Evolutionary conservation across 192 early-diverging fungal genomes (phyloP).

Genomic region (Backusella westeae): DNA sequence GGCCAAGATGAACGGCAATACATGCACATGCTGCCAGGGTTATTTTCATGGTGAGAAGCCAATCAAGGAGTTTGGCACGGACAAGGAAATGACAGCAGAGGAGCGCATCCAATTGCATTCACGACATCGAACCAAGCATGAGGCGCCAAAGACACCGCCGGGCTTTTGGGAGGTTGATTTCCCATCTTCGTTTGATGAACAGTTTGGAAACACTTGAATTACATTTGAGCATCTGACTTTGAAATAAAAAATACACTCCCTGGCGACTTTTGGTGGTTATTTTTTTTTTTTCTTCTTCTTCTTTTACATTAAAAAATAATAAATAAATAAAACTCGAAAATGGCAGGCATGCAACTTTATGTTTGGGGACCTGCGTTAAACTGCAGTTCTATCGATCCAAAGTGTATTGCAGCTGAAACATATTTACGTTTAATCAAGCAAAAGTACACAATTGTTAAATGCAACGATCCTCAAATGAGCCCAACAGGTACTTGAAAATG

Average conservation of each 20-base stretch:
- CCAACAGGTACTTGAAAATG: slow-evolving; percentile 51
- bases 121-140: background rate
- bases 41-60: background rate
- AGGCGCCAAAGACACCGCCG: background rate
- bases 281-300: background rate
- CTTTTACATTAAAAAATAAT: background rate
- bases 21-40: background rate
- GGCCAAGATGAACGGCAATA: background rate
- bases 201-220: background rate
- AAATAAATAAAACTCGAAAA: background rate
- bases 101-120: background rate
- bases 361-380: slow-evolving; percentile 66
- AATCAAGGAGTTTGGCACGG: background rate
- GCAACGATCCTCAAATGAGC: slow-evolving; percentile 60
- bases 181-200: background rate
- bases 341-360: slow-evolving; percentile 57
- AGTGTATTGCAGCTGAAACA: slow-evolving; percentile 60
- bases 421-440: slow-evolving; percentile 57
- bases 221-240: background rate
- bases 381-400: slow-evolving; percentile 69
- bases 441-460: slow-evolving; percentile 56
- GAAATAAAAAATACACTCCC: background rate
- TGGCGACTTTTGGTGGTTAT: background rate
- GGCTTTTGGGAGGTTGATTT: background rate
- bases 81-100: background rate